A percentile compares a stretch with the other conserved stretches of the same genome.
phyloP scores from a whole-genome alignment of 306 rosid genomes.

The Trichosanthes cucumerina region DNA sequence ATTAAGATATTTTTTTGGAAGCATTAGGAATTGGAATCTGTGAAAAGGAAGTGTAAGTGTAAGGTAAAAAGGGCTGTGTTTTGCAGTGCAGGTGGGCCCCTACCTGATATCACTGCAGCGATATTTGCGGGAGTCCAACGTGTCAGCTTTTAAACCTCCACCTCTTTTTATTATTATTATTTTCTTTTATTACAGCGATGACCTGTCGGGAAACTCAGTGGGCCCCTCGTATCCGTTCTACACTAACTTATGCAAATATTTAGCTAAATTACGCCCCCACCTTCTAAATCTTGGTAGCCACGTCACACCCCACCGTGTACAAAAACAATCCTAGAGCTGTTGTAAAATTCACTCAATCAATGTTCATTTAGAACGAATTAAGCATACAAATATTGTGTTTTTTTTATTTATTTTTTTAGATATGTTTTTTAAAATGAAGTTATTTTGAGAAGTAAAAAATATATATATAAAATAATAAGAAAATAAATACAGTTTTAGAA shows the following conservation, averaged over 20 bases:
- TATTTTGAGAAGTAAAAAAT: too few relatives aligned
- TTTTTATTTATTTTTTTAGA: too few relatives aligned
- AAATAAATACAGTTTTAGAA: too few relatives aligned
- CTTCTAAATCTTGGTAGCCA: too few relatives aligned
- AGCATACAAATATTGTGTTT: too few relatives aligned
- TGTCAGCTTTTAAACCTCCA: conserved; percentile 1
- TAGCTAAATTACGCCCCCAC: too few relatives aligned
- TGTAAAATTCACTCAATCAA: too few relatives aligned
- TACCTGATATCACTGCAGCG: not conserved
- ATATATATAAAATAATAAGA: too few relatives aligned
- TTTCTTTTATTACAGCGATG: not conserved
- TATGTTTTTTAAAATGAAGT: too few relatives aligned
- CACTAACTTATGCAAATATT: not conserved
- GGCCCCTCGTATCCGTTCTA: not conserved
- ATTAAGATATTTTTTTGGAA: not conserved
- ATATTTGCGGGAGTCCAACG: conserved; percentile 11
- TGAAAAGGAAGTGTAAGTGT: not conserved
- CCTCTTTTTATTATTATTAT: not conserved
- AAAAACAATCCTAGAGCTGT: too few relatives aligned
- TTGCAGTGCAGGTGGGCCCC: not conserved
- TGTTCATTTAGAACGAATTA: too few relatives aligned
- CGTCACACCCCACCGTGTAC: too few relatives aligned
- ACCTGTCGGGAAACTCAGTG: not conserved
- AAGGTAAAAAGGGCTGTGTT: not conserved
- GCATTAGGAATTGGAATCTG: not conserved